Base-by-base conservation (phyloP, 768 basidiomycete species). In the Rhizopogon vinicolor region DNA sequence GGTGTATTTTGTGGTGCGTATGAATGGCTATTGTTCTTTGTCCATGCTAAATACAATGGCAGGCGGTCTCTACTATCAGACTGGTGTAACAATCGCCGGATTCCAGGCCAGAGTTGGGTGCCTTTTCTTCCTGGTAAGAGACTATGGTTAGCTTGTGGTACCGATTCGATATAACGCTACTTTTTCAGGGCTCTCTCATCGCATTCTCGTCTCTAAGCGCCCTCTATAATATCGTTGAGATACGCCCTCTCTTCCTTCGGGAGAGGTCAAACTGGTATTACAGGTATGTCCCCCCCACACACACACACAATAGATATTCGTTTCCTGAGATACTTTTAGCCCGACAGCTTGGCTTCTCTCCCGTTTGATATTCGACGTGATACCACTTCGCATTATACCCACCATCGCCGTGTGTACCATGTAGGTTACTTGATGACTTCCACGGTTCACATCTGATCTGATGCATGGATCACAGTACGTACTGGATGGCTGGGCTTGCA, bases 31-130 rank as follows among this genome's bases (percentile, higher is more conserved):
- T 33, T 29, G 22, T 44, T 31, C 41, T 31, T 37, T 46, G 37
- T 61, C 13, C 14, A 51, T 16, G 14, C 39, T 13, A 49, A 43
- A 3, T 39, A 14, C 53, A 7, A 22, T 33, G 41, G 41, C 43
- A 88, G 90, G 93, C 54, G 94, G 95, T 0, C 69, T 96, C 54
- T 97, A 95, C 67, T 98, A 77, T 72, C 68, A 93, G 29, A 93
- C 91, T 0, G 82, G 79, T 37, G 73, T 81, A 18, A 87, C 83
- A 4, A 96, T 97, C 58, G 90, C 93, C 25, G 94, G 94, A 1
- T 97, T 97, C 78, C 94, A 97, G 67, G 89, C 88, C 39, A 81
- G 95, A 31, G 81, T 98, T n/a, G 95, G 95, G 31, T 91, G 89
- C 60, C 71, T 98, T 41, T 97, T 98, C 79, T 98, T 98, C 83